phyloP scores from a whole-genome alignment of 495 filamentous ascomycete species.

The Tuber umbilicatum region DNA sequence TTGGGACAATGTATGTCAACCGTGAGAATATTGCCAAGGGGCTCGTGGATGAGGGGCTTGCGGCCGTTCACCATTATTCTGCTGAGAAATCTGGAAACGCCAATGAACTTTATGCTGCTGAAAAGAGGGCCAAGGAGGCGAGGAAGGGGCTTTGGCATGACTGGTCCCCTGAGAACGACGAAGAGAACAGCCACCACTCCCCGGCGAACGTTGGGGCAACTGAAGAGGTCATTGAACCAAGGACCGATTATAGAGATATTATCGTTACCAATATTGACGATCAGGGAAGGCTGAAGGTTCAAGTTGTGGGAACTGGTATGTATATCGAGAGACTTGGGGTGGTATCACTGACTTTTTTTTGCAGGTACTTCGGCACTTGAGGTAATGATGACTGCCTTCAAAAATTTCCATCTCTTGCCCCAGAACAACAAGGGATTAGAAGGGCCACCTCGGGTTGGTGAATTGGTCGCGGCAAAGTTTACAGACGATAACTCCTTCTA shows the following conservation, averaged over 20 bases:
- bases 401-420: constrained; percentile 70
- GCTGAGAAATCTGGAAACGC: constrained; percentile 91
- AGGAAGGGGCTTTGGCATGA: constrained; percentile 86
- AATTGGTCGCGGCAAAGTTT: constrained; percentile 84
- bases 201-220: constrained; percentile 35
- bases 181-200: constrained; percentile 46
- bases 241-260: constrained; percentile 85
- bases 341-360: constrained; percentile 6
- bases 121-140: constrained; percentile 77
- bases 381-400: constrained; percentile 80
- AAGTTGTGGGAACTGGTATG: constrained; percentile 62
- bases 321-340: background rate
- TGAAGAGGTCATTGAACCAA: constrained; percentile 49
- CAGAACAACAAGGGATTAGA: constrained; percentile 64
- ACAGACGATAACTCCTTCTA: constrained; percentile 87
- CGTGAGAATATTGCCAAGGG: constrained; percentile 93
- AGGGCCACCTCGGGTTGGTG: constrained; percentile 79
- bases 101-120: constrained; percentile 77
- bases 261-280: constrained; percentile 81
- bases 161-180: constrained; percentile 71
- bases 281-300: constrained; percentile 71
- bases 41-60: constrained; percentile 88
- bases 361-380: constrained; percentile 69
- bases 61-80: constrained; percentile 85
- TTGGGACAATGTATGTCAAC: constrained; percentile 87